phyloP scores from a whole-genome alignment of 495 filamentous ascomycete species.

The Penicillium egyptiacum region DNA sequence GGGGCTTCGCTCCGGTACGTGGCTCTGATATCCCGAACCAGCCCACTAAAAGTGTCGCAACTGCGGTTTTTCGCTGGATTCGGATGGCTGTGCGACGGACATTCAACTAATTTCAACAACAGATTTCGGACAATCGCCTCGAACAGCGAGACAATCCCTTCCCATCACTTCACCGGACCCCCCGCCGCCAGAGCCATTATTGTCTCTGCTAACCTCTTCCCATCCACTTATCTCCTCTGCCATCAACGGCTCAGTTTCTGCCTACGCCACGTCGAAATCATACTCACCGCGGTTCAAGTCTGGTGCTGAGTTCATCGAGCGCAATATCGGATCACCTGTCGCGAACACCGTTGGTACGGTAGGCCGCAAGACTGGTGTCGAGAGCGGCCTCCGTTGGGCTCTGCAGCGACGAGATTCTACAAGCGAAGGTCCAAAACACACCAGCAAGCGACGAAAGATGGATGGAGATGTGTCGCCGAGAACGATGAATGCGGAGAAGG shows the following conservation, averaged over 20 bases:
- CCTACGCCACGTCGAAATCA: slow-evolving; percentile 79
- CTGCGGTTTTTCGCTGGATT: background rate
- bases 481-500: slow-evolving; percentile 44
- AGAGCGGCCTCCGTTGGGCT: slow-evolving; percentile 78
- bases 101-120: slow-evolving; percentile 15
- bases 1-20: slow-evolving; percentile 76
- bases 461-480: slow-evolving; percentile 35
- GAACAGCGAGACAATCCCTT: slow-evolving; percentile 29
- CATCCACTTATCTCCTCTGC: slow-evolving; percentile 78
- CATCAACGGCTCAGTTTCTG: slow-evolving; percentile 75
- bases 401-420: slow-evolving; percentile 49
- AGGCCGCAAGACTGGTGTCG: slow-evolving; percentile 77
- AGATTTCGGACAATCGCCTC: slow-evolving; percentile 40
- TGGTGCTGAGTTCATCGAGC: slow-evolving; percentile 81
- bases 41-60: slow-evolving; percentile 7
- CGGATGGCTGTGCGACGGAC: slow-evolving; percentile 4
- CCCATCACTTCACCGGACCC: slow-evolving; percentile 26
- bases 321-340: slow-evolving; percentile 74
- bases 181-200: slow-evolving; percentile 64
- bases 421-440: slow-evolving; percentile 42
- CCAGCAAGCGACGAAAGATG: slow-evolving; percentile 64
- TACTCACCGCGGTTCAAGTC: slow-evolving; percentile 84
- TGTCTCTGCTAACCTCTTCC: slow-evolving; percentile 74
- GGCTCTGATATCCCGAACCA: slow-evolving; percentile 13
- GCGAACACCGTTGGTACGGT: slow-evolving; percentile 80